Conservation (phyloP, 306 rosid species). For the Biancaea sappan region DNA sequence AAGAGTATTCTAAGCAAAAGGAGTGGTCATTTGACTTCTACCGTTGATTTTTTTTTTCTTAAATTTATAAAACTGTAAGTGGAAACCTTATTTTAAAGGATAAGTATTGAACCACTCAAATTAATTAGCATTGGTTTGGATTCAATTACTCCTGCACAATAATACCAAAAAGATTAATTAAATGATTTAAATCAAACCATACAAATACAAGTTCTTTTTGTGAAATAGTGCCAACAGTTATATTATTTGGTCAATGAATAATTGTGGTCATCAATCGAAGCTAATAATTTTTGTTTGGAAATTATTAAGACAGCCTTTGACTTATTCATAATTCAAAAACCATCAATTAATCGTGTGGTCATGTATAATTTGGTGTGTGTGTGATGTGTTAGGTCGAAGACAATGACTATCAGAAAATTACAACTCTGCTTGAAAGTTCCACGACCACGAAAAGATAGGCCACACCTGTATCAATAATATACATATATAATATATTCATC, state of each 20-base stretch:
- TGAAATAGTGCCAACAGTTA: background rate
- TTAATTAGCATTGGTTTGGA: no score
- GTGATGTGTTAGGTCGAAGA: conserved; percentile 16
- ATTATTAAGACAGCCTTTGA: background rate
- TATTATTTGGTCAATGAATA: background rate
- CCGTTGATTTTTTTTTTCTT: no score
- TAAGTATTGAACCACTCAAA: no score
- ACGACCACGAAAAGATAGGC: conserved; percentile 27
- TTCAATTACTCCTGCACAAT: no score
- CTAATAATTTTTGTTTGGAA: background rate
- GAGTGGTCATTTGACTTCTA: no score
- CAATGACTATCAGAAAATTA: conserved; percentile 30
- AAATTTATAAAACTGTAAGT: no score
- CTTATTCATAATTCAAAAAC: background rate
- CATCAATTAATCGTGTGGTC: conserved; percentile 35
- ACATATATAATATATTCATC: no score
- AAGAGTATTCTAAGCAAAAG: no score
- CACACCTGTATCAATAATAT: conserved; percentile 12
- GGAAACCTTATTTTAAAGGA: no score
- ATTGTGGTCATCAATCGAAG: background rate
- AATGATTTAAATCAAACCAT: no score
- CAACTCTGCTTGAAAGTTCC: conserved; percentile 20
- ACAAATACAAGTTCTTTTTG: no score
- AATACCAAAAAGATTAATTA: no score
- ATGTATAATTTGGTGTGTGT: conserved; percentile 30